Base-by-base conservation (phyloP, 2,329 filamentous ascomycete genomes). In the Phyllosticta paracitricarpa region DNA sequence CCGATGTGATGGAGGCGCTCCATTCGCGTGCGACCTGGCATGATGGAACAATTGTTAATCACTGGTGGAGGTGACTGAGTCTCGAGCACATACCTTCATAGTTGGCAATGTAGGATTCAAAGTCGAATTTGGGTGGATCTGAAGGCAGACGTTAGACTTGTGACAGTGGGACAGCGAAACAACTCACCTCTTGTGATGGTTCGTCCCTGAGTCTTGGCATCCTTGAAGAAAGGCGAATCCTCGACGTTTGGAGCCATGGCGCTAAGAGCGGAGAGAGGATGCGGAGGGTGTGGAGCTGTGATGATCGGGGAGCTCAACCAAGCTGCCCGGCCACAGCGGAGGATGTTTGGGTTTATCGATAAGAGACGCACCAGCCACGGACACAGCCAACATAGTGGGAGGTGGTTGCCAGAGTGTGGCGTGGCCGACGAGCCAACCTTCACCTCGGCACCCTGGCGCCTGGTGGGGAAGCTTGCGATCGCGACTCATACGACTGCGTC, bases 41-140 rank as follows among this genome's bases (percentile, higher is more conserved):
- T 51, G 22, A 53, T 26, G 22, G 59, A 5, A 62, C 56, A 25
- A 28, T 25, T 7, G 22, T 53, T 19, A 59, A n/a, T 51, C 40
- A n/a, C n/a, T 7, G 3, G 24, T 9, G 24, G 25, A 8, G 10
- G 2, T 25, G n/a, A 7, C 5, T 35, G 10, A 4, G 25, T 14
- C 25, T 30, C 30, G 53, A 8, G 9, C 58, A 66, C 77, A 54
- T 76, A 92, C 92, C 91, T 71, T 80, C 82, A 75, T 97, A 99
- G 71, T 97, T 96, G 66, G 87, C 82, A 57, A 96, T 88, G 74
- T 97, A 97, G 48, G 88, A 84, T 64, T 97, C 91, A 52, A 99
- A 82, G 69, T 97, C 94, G 67, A 97, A 87, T 71, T 93, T 96
- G 9, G 93, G 92, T 6, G 83, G 76, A 56, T 91, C 89, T 93